phyloP scores from a whole-genome alignment of 2,329 filamentous ascomycete species.

The Calonectria pseudoreteaudii region DNA sequence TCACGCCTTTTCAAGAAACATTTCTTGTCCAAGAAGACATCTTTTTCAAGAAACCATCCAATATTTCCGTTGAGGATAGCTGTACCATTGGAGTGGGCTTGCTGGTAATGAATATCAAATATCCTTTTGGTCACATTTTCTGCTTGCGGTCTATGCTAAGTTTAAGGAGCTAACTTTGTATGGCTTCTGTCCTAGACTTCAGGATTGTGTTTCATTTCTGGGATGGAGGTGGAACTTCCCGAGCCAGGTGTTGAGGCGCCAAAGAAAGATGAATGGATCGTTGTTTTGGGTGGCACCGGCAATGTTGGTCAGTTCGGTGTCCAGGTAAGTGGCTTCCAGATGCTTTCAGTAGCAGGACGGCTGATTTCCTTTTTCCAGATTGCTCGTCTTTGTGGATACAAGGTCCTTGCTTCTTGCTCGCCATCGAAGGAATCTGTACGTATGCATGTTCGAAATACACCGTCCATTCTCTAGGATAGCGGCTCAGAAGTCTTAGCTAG shows the following conservation, averaged over 20 bases:
- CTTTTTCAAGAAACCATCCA: conserved; percentile 45
- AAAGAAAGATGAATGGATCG: conserved; percentile 49
- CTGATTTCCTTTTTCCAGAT: conserved; percentile 38
- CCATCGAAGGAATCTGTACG: conserved; percentile 43
- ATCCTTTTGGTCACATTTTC: not conserved
- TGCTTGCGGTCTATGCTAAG: not conserved
- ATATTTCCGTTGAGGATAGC: conserved; percentile 45
- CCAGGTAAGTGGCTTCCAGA: conserved; percentile 33
- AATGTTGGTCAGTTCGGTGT: conserved; percentile 50
- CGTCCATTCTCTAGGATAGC: not conserved
- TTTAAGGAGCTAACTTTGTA: not conserved
- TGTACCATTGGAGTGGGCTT: conserved; percentile 51
- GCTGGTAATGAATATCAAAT: conserved; percentile 39
- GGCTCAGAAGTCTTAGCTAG: conserved; percentile 32
- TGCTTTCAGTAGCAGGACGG: too few relatives aligned
- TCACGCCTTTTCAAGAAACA: conserved; percentile 52
- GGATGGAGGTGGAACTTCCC: conserved; percentile 41
- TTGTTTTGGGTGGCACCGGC: conserved; percentile 51
- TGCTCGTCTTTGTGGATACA: conserved; percentile 49
- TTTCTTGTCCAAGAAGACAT: conserved; percentile 52
- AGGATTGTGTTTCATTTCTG: conserved; percentile 46
- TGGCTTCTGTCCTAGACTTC: conserved; percentile 45
- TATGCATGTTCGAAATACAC: not conserved
- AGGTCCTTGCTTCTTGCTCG: conserved; percentile 52
- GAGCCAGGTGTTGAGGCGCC: conserved; percentile 18